Base-by-base conservation (phyloP, 2,329 filamentous ascomycete species). In the Sporothrix dimorphospora region DNA sequence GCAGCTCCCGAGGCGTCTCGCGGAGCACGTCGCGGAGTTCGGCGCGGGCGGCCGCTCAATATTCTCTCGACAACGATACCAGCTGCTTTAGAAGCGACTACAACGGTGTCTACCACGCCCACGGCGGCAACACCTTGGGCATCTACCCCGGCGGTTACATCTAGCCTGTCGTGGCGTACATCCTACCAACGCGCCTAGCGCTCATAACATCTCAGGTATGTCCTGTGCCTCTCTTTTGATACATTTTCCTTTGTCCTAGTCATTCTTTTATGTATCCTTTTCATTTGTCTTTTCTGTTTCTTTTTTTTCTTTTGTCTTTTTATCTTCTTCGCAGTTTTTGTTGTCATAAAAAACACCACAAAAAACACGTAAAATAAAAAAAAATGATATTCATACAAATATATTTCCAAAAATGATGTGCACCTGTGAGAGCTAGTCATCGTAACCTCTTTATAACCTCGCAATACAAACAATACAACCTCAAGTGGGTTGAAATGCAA, bases 141-240 rank as follows among this genome's bases (percentile, higher is more conserved):
- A 16, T 8, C 38, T 45, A 40, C 55, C 30, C 30, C 3, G 30
- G 30, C 30, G 30, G 30, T 6, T 34, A 34, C 30, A 34, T 34
- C 6, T 34, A 34, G 30, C 30, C 30, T 34, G 30, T 34, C 30
- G 30, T 6, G 30, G 30, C 30, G 30, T 34, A 6, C 3, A 34
- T 34, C 7, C n/a, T 5, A n/a, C 16, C 19, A 16, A n/a, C 45
- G 45, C 4, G 45, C 16, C 45, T 8, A 8, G 47, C 38, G 21
- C 21, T n/a, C 14, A 30, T 16, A 34, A 47, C 24, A 67, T 49
- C 42, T 12, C 59, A 27, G 59, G 45, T 67, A 21, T 38, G 45
- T 53, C 45, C 65, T 53, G 45, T 49, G 45, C 45, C 65, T 38
- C 30, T 67, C 65, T 3, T 67, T 67, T 38, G 19, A 24, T 45